Percentiles rank a stretch among this genome's conserved stretches.
These are phyloP conservation scores for Alternaria ventricosa DNA, from an alignment of 2,329 filamentous ascomycete genomes.

Conservation along the genomic window DNA sequence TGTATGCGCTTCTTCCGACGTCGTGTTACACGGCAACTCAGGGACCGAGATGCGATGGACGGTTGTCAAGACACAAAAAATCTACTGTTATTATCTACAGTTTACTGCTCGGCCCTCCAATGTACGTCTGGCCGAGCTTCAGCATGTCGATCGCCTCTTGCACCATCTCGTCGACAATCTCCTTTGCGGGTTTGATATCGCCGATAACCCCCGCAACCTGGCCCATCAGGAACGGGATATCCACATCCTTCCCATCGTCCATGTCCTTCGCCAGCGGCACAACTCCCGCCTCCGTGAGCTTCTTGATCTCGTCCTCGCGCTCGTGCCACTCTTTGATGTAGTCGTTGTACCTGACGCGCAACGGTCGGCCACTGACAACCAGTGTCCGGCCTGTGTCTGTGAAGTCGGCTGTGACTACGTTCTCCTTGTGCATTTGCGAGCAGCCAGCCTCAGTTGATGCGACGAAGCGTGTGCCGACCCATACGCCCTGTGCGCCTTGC, in stretches of 20 bases:
- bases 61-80: background rate
- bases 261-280: constrained; percentile 85
- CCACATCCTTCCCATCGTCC: constrained; percentile 80
- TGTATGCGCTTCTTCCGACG: background rate
- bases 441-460: constrained; percentile 82
- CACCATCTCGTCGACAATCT: constrained; percentile 93
- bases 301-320: constrained; percentile 74
- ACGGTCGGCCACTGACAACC: constrained; percentile 79
- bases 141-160: constrained; percentile 49
- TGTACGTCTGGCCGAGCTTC: constrained; percentile 45
- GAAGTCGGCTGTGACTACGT: constrained; percentile 79
- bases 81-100: constrained; percentile 26
- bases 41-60: background rate
- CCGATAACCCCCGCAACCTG: constrained; percentile 83
- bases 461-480: constrained; percentile 94
- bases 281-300: constrained; percentile 76
- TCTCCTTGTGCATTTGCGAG: constrained; percentile 80
- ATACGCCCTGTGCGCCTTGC: constrained; percentile 87
- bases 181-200: constrained; percentile 78
- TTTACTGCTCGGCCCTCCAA: constrained; percentile 42
- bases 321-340: constrained; percentile 85
- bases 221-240: constrained; percentile 90
- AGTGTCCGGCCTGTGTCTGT: constrained; percentile 83
- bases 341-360: constrained; percentile 81
- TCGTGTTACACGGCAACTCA: constrained; percentile 4